Base-by-base conservation (phyloP, 768 basidiomycete species). In the Roridomyces roridus region DNA sequence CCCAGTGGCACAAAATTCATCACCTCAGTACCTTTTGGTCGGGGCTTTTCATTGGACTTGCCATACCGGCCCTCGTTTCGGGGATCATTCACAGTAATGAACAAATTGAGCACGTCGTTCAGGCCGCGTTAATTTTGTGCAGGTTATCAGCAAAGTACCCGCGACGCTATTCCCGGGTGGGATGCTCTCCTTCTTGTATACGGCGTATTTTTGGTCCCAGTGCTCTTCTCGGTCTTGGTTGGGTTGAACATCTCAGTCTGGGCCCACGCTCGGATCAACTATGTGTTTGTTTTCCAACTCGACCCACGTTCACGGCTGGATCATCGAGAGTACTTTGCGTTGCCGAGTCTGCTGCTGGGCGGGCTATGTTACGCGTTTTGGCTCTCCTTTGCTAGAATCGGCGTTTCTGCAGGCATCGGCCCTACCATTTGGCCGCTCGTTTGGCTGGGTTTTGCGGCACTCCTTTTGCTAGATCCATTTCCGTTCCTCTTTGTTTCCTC, bases 231-330 rank as follows among this genome's bases (percentile, higher is more conserved):
- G 2, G 57, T 93, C 28, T 74, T 97, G 1, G 83, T 98, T 50
- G 91, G 92, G 23, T 54, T 91, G n/a, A 98, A 99, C 68, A 61
- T 98, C 5, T 63, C 87, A 20, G 89, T 88, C 0, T 99, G 92
- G 89, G 78, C 84, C 0, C 72, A 74, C 5, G 77, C 87, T 6
- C 80, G 90, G 42, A 94, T 99, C 64, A 98, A 98, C 68, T 96
- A 95, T 65, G 82, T 87, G n/a, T 96, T 98, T 70, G 92, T 96
- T 31, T 92, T 96, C 65, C 90, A 91, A 69, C 70, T 96, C 50
- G 84, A 93, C 59, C 67, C 86, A 21, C 80, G 86, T 53, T 86
- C 88, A 29, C 85, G 81, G 25, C 72, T 96, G 51, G 92, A 97
- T 69, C 83, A 85, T 68, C 85, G 88, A 24, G 84, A 91, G 73